Percentiles rank a stretch among this genome's conserved stretches.
phyloP scores from a whole-genome alignment of 2,329 filamentous ascomycete genomes.

The Falciphora oryzae region DNA sequence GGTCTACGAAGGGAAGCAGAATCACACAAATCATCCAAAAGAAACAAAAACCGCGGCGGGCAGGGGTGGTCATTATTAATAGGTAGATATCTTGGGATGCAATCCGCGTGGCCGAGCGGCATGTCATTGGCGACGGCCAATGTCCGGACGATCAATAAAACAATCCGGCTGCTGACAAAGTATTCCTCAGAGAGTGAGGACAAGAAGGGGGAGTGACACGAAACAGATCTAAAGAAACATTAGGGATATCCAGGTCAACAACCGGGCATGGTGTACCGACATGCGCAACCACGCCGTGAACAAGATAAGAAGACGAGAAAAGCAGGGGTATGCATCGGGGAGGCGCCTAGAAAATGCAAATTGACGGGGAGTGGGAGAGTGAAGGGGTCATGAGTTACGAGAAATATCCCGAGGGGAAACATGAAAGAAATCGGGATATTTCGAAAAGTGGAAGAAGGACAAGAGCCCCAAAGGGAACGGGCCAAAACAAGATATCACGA shows the following conservation, averaged over 20 bases:
- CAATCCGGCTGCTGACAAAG: too few species aligned
- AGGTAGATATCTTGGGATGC: too few species aligned
- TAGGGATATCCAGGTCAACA: neutral
- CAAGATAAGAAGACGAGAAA: neutral
- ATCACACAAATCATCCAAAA: too few species aligned
- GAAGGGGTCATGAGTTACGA: neutral
- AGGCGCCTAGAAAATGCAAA: neutral
- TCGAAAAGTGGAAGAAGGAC: neutral
- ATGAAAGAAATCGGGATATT: neutral
- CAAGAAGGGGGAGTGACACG: too few species aligned
- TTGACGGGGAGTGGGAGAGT: neutral
- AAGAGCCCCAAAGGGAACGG: neutral
- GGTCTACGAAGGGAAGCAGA: too few species aligned
- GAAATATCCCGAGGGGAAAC: neutral
- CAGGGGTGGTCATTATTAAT: too few species aligned
- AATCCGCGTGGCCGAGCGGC: too few species aligned
- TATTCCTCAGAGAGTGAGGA: too few species aligned
- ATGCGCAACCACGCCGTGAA: neutral
- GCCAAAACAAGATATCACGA: neutral
- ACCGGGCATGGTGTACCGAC: neutral
- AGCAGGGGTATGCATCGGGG: neutral
- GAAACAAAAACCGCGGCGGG: too few species aligned
- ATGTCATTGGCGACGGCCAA: too few species aligned
- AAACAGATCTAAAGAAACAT: neutral
- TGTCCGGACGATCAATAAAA: too few species aligned